Evolutionary conservation across 805 yeast genomes (phyloP).

Genomic region (Myxozyma mucilagina): DNA sequence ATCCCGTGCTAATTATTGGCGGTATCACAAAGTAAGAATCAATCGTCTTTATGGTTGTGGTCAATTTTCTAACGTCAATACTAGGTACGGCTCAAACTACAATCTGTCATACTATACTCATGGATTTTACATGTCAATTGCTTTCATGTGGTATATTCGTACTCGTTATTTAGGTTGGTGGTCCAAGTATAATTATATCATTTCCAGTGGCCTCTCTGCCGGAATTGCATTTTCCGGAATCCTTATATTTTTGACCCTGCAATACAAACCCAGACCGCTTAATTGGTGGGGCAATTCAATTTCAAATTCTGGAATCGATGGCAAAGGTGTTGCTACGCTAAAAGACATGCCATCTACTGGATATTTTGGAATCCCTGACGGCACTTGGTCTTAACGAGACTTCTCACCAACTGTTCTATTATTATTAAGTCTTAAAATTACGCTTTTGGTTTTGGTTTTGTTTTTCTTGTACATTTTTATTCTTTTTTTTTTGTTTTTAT

Average conservation of each 20-base stretch:
- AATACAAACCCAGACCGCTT: constrained; percentile 44
- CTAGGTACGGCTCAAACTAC: constrained; percentile 42
- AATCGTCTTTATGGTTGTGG: background rate
- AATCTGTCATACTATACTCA: constrained; percentile 75
- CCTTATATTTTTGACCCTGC: constrained; percentile 54
- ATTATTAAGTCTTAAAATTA: too few relatives aligned
- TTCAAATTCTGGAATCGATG: constrained; percentile 16
- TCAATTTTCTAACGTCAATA: background rate
- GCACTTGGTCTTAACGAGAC: constrained; percentile 16
- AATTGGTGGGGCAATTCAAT: constrained; percentile 66
- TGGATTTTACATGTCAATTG: constrained; percentile 61
- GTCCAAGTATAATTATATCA: constrained; percentile 69
- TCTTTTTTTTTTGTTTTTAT: too few relatives aligned
- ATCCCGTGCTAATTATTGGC: constrained; percentile 65
- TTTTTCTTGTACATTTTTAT: too few relatives aligned
- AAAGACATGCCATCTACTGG: constrained; percentile 13
- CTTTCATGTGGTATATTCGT: constrained; percentile 58
- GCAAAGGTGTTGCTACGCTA: background rate
- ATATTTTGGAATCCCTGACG: constrained; percentile 12
- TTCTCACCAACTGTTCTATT: too few relatives aligned
- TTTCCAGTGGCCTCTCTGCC: constrained; percentile 65
- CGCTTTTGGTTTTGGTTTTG: too few relatives aligned
- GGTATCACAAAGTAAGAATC: constrained; percentile 10
- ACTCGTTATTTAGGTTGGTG: constrained; percentile 64
- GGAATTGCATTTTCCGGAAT: constrained; percentile 66